phyloP scores from a whole-genome alignment of 1,284 basidiomycete species.

The Phellopilus nigrolimitatus region DNA sequence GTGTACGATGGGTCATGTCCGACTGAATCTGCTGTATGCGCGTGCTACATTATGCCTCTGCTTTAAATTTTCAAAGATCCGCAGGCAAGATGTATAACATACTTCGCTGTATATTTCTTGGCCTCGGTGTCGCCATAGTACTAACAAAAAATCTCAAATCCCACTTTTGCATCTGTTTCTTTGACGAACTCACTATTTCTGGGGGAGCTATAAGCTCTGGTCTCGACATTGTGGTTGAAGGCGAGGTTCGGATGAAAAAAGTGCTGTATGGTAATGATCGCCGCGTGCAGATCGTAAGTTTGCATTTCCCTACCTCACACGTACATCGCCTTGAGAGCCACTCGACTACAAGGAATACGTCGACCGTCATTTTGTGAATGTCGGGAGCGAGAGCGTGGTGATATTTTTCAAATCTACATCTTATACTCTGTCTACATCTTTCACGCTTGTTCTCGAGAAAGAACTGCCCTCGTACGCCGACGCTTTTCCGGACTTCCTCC shows the following conservation, averaged over 20 bases:
- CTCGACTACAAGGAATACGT: too few species aligned
- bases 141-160: constrained; percentile 39
- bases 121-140: constrained; percentile 97
- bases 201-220: constrained; percentile 96
- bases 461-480: too few species aligned
- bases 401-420: too few species aligned
- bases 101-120: constrained; percentile 97
- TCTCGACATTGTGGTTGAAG: constrained; percentile 89
- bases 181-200: constrained; percentile 73
- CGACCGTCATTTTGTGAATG: too few species aligned
- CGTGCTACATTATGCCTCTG: constrained; percentile 48
- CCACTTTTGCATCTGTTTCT: neutral
- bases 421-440: too few species aligned
- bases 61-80: constrained; percentile 5
- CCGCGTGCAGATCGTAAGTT: too few species aligned
- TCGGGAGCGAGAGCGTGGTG: too few species aligned
- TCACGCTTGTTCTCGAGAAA: too few species aligned
- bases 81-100: constrained; percentile 26
- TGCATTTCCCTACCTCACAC: too few species aligned
- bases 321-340: too few species aligned
- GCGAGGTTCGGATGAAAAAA: neutral
- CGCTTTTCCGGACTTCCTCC: too few species aligned
- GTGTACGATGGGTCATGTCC: constrained; percentile 94
- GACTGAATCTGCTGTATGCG: constrained; percentile 97
- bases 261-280: too few species aligned